Evolutionary conservation across 805 yeast genomes (phyloP).

Genomic region (Zygosaccharomyces rouxii): DNA sequence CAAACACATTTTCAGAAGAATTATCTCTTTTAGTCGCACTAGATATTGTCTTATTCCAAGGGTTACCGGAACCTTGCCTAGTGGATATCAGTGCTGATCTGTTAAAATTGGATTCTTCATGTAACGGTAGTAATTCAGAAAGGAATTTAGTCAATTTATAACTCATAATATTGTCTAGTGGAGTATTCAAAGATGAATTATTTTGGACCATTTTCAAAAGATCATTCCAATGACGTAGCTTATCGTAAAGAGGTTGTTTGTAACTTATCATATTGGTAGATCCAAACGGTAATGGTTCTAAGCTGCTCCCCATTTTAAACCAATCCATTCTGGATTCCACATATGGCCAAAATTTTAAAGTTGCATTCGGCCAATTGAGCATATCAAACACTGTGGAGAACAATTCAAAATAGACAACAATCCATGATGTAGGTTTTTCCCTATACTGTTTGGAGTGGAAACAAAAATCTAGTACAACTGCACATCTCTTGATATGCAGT

Average conservation of each 20-base stretch:
- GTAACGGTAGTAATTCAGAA: conserved; percentile 26
- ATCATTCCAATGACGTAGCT: conserved; percentile 32
- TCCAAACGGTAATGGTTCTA: conserved; percentile 16
- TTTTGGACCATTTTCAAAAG: conserved; percentile 17
- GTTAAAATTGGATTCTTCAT: conserved; percentile 31
- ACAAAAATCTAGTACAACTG: conserved; percentile 26
- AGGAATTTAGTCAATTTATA: conserved; percentile 25
- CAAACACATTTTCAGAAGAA: conserved; percentile 15
- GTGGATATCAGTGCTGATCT: conserved; percentile 23
- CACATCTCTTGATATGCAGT: conserved; percentile 10
- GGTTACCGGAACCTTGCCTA: conserved; percentile 18
- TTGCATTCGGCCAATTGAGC: conserved; percentile 26
- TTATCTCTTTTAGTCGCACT: conserved; percentile 15
- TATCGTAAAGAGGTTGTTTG: conserved; percentile 29
- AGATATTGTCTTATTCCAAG: conserved; percentile 20
- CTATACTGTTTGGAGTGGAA: conserved; percentile 20
- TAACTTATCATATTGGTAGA: conserved; percentile 29
- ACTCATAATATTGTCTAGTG: conserved; percentile 24
- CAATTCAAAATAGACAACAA: conserved; percentile 23
- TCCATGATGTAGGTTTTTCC: conserved; percentile 20
- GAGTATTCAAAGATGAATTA: conserved; percentile 26
- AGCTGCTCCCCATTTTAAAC: conserved; percentile 24
- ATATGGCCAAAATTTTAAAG: conserved; percentile 30
- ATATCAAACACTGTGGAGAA: conserved; percentile 20
- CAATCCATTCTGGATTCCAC: conserved; percentile 30